phyloP scores from a whole-genome alignment of 768 basidiomycete genomes.

The Suillus discolor region DNA sequence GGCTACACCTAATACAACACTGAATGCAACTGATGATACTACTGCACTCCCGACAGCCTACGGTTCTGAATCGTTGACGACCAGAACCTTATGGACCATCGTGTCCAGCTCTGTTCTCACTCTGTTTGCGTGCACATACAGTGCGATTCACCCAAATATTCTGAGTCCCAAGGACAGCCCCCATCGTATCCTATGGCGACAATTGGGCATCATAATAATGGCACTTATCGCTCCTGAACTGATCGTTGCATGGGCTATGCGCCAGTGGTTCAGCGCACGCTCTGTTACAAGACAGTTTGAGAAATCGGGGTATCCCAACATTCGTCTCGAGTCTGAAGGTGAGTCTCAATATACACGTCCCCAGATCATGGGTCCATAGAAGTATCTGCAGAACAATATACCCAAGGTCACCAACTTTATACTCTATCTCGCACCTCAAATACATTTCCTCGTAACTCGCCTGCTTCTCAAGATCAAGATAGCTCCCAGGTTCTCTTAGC shows the following conservation, averaged over 20 bases:
- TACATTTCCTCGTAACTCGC: no score
- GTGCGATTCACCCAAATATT: conserved; percentile 29
- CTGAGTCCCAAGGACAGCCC: conserved; percentile 9
- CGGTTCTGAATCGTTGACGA: neutral
- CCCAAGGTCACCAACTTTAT: no score
- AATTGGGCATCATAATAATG: conserved; percentile 15
- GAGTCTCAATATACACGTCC: neutral
- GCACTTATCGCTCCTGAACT: conserved; percentile 28
- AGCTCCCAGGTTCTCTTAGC: no score
- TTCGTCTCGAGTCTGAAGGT: neutral
- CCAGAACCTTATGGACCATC: conserved; percentile 26
- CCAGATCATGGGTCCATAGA: no score
- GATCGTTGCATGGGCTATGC: conserved; percentile 20
- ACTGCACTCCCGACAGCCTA: neutral
- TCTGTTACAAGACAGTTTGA: neutral
- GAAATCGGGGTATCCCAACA: neutral
- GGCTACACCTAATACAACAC: neutral
- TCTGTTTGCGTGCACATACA: conserved; percentile 28
- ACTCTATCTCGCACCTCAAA: no score
- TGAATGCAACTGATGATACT: neutral
- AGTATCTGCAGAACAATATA: no score
- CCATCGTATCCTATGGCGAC: neutral
- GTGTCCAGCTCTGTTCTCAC: conserved; percentile 27
- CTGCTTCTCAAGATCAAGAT: no score
- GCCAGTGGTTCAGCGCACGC: conserved; percentile 22